phyloP scores from a whole-genome alignment of 805 yeast genomes.

The Candida nonsorbophila region DNA sequence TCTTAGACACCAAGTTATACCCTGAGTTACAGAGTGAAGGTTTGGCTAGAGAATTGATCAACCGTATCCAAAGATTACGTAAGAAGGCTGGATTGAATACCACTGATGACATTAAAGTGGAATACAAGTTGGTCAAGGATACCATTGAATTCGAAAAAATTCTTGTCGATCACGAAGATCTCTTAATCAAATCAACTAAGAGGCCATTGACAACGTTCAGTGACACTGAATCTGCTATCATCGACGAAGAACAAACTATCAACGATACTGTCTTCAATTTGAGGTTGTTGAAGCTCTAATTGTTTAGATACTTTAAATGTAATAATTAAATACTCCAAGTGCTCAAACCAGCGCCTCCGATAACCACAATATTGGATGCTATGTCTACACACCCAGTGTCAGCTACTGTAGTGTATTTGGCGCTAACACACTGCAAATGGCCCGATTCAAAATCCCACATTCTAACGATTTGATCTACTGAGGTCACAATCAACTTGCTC shows the following conservation, averaged over 20 bases:
- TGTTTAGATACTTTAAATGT: background rate
- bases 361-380: constrained; percentile 29
- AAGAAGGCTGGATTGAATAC: constrained; percentile 93
- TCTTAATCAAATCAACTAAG: constrained; percentile 76
- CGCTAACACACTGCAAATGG: constrained; percentile 22
- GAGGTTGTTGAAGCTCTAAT: constrained; percentile 65
- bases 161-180: constrained; percentile 56
- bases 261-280: constrained; percentile 76
- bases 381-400: constrained; percentile 78
- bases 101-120: constrained; percentile 90
- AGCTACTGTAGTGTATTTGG: constrained; percentile 73
- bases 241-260: constrained; percentile 77
- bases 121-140: constrained; percentile 64
- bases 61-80: constrained; percentile 95
- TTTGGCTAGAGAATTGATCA: constrained; percentile 90
- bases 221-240: constrained; percentile 46
- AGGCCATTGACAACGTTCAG: constrained; percentile 48
- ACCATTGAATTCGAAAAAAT: constrained; percentile 60
- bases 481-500: constrained; percentile 44
- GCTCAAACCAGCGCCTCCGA: constrained; percentile 86
- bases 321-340: constrained; percentile 25
- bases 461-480: constrained; percentile 79
- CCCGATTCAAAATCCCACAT: constrained; percentile 48
- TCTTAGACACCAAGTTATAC: constrained; percentile 82
- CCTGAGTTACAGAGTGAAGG: constrained; percentile 92